Conservation (phyloP, 352 stramenopile species). For the Blastocystis sp. region DNA sequence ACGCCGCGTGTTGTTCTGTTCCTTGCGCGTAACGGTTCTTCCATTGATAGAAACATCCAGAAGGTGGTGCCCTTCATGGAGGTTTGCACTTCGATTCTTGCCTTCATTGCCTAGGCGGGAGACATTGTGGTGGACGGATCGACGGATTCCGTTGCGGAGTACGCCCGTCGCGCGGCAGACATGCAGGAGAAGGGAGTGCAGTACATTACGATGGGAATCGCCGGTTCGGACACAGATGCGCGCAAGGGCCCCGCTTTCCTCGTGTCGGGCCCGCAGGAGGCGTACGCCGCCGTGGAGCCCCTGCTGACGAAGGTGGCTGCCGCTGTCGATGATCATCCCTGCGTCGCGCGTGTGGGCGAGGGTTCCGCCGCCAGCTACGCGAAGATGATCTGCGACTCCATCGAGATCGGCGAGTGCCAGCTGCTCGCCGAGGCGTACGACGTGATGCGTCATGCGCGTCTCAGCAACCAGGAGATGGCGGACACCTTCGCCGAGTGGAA, state of each 20-base stretch:
- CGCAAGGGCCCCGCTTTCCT: conserved; percentile 19
- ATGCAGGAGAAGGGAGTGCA: conserved; percentile 21
- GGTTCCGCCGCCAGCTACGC: not conserved
- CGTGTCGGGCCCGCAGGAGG: not conserved
- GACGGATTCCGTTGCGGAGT: conserved; percentile 7
- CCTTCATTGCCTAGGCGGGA: not conserved
- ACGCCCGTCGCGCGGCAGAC: not conserved
- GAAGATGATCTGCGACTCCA: not conserved
- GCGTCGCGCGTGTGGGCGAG: not conserved
- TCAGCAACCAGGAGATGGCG: conserved; percentile 6
- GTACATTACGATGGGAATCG: conserved; percentile 17
- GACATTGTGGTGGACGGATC: not conserved
- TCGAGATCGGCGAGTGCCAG: conserved; percentile 22
- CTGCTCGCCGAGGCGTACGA: conserved; percentile 20
- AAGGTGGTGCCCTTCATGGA: conserved; percentile 12
- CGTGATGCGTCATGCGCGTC: not conserved
- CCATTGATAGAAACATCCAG: conserved; percentile 36
- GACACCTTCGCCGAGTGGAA: conserved; percentile 3
- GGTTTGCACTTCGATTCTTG: not conserved
- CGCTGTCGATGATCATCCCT: not conserved
- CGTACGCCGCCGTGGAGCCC: not conserved
- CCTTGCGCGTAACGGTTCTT: not conserved
- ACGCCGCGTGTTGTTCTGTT: conserved; percentile 12
- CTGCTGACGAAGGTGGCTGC: conserved; percentile 15
- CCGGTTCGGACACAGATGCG: conserved; percentile 10